Conservation (phyloP, 2,329 filamentous ascomycete species). For the Pseudomassariella vexata region DNA sequence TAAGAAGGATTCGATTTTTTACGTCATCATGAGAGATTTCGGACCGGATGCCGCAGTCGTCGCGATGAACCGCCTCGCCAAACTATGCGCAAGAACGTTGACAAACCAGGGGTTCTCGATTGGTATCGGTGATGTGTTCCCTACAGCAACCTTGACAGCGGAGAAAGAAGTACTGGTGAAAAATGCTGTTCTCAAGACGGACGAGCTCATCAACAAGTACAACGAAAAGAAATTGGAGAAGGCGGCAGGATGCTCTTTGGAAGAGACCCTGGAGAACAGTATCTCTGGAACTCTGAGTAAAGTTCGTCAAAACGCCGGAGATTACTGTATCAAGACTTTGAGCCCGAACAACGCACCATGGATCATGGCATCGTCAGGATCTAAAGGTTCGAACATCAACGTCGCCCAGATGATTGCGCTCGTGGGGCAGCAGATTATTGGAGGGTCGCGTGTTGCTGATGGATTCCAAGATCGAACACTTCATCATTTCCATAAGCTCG, state of each 20-base stretch:
- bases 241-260: constrained; percentile 82
- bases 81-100: constrained; percentile 81
- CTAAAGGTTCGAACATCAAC: constrained; percentile 96
- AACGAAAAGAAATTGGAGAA: constrained; percentile 78
- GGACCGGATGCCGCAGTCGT: constrained; percentile 82
- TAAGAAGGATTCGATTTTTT: constrained; percentile 97
- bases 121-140: constrained; percentile 90
- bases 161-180: constrained; percentile 74
- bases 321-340: constrained; percentile 82
- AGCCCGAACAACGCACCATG: constrained; percentile 89
- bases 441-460: constrained; percentile 84
- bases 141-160: constrained; percentile 62
- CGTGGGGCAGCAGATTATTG: constrained; percentile 97
- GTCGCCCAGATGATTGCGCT: constrained; percentile 98
- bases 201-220: constrained; percentile 76
- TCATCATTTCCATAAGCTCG: constrained; percentile 92
- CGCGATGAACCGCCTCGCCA: constrained; percentile 91
- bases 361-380: constrained; percentile 95
- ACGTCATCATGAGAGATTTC: constrained; percentile 91
- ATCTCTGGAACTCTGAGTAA: constrained; percentile 89
- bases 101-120: constrained; percentile 94
- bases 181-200: constrained; percentile 73
- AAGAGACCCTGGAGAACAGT: constrained; percentile 83
- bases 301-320: constrained; percentile 85
- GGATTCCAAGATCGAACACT: constrained; percentile 94